These are phyloP conservation scores for Rubroboletus pulcherrimus DNA, from an alignment of 768 basidiomycete species.

Conservation along the genomic window DNA sequence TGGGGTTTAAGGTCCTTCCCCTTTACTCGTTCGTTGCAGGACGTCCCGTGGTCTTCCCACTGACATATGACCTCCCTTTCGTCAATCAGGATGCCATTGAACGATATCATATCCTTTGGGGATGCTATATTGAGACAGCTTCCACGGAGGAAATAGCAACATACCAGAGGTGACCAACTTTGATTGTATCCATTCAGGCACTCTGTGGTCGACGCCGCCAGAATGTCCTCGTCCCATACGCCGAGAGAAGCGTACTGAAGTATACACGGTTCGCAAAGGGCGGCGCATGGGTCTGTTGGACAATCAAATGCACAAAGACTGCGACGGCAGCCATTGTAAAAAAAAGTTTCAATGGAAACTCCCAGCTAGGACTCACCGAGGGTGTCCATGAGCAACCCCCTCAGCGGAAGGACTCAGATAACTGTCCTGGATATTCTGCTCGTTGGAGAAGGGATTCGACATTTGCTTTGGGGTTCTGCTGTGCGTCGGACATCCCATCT, in stretches of 20 bases:
- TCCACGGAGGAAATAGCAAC: not conserved
- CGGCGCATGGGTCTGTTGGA: too few species aligned
- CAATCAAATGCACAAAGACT: not conserved
- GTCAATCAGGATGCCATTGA: not conserved
- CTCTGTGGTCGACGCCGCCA: not conserved
- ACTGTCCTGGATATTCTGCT: not conserved
- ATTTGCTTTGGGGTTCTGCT: not conserved
- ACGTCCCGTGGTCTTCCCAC: not conserved
- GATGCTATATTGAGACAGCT: not conserved
- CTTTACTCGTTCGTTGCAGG: conserved; percentile 3
- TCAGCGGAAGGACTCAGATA: not conserved
- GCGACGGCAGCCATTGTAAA: not conserved
- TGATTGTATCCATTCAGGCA: not conserved
- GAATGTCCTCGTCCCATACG: not conserved
- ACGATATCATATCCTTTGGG: not conserved
- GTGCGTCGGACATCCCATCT: not conserved
- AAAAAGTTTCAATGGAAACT: not conserved
- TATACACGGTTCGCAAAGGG: not conserved
- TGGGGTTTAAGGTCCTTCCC: not conserved
- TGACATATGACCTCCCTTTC: not conserved
- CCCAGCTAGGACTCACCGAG: not conserved
- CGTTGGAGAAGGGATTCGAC: not conserved
- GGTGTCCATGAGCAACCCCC: not conserved
- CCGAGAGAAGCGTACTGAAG: not conserved
- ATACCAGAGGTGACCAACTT: not conserved